Percentiles rank a stretch among this genome's conserved stretches.
phyloP scores from a whole-genome alignment of 2,329 filamentous ascomycete species.

The Penicillium sp. region DNA sequence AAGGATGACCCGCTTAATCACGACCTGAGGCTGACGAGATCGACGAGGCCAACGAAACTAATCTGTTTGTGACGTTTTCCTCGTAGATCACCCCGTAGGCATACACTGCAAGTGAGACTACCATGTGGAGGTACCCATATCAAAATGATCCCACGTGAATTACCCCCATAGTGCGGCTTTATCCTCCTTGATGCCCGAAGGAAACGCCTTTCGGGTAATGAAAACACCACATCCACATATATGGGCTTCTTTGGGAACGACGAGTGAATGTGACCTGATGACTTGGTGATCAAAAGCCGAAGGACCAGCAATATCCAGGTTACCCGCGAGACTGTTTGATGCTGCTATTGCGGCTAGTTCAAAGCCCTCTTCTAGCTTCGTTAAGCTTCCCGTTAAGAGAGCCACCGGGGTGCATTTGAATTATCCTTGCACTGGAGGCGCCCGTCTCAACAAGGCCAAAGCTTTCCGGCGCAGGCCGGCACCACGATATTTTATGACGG shows the following conservation, averaged over 20 bases:
- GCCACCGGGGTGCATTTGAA: conserved; percentile 21
- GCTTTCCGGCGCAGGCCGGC: conserved; percentile 20
- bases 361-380: conserved; percentile 20
- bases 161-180: conserved; percentile 17
- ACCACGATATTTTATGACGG: conserved; percentile 24
- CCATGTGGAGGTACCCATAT: conserved; percentile 19
- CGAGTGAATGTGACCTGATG: background rate
- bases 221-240: conserved; percentile 24
- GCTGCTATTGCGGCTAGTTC: background rate
- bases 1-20: too few species aligned
- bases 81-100: conserved; percentile 4
- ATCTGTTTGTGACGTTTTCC: too few species aligned
- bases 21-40: too few species aligned
- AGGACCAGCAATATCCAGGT: background rate
- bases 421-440: conserved; percentile 24
- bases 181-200: conserved; percentile 7
- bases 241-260: conserved; percentile 24
- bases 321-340: background rate
- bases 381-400: conserved; percentile 16
- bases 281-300: background rate
- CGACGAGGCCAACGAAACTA: too few species aligned
- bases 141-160: conserved; percentile 16
- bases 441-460: conserved; percentile 16
- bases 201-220: conserved; percentile 10
- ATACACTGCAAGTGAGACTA: conserved; percentile 14